A percentile compares a stretch with the other conserved stretches of the same genome.
Conservation (phyloP, 1,284 basidiomycete genomes). For the Xanthoconium separans region DNA sequence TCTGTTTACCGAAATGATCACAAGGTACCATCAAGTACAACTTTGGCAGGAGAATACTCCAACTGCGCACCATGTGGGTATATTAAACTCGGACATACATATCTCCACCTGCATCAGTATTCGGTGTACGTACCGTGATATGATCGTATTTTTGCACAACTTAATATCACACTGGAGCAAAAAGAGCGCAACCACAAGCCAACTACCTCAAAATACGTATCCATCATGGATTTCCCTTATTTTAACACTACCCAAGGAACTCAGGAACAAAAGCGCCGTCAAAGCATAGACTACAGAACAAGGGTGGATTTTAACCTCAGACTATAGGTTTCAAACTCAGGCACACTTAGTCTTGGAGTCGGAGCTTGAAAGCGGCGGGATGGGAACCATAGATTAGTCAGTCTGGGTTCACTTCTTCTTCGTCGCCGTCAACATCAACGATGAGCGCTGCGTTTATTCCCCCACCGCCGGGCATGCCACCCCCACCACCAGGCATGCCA, state of each 20-base stretch:
- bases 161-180: neutral
- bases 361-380: slow-evolving; percentile 21
- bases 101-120: neutral
- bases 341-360: neutral
- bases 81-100: neutral
- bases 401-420: slow-evolving; percentile 22
- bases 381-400: slow-evolving; percentile 19
- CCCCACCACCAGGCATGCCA: slow-evolving; percentile 63
- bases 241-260: too few species aligned
- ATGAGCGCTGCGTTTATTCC: slow-evolving; percentile 34
- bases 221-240: neutral
- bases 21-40: neutral
- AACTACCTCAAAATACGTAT: too few species aligned
- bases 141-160: neutral
- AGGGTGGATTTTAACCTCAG: too few species aligned
- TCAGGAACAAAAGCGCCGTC: neutral
- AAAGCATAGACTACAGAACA: neutral
- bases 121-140: neutral
- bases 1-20: neutral
- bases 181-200: too few species aligned
- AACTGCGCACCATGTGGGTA: neutral
- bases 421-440: slow-evolving; percentile 31
- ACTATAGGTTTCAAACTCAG: too few species aligned
- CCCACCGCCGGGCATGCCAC: slow-evolving; percentile 61
- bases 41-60: neutral